phyloP scores from a whole-genome alignment of 768 basidiomycete genomes.

The Naganishia randhawae region DNA sequence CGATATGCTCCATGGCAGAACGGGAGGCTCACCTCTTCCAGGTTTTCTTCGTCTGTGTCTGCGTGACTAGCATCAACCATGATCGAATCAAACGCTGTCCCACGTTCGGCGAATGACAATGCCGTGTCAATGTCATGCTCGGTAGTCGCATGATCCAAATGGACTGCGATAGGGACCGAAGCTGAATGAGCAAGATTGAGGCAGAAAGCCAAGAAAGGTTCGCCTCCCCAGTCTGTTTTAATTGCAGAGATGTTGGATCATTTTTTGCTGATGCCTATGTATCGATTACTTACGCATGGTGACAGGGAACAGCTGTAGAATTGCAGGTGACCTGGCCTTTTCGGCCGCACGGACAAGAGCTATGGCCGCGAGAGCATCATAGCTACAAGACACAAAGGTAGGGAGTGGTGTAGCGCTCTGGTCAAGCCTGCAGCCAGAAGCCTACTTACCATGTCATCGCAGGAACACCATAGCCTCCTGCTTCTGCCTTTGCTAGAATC shows the following conservation, averaged over 20 bases:
- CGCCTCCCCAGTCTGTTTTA: slow-evolving; percentile 34
- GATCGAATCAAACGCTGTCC: slow-evolving; percentile 51
- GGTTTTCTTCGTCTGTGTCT: slow-evolving; percentile 34
- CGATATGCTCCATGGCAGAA: slow-evolving; percentile 25
- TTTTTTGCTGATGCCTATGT: too few species aligned
- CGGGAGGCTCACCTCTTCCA: slow-evolving; percentile 31
- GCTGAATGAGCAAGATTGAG: slow-evolving; percentile 48
- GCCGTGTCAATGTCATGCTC: slow-evolving; percentile 49
- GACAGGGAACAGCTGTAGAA: slow-evolving; percentile 40
- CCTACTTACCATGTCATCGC: slow-evolving; percentile 26
- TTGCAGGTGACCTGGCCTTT: slow-evolving; percentile 46
- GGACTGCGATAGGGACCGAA: slow-evolving; percentile 51
- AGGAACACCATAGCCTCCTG: slow-evolving; percentile 40
- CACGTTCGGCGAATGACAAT: slow-evolving; percentile 49
- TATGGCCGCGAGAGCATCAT: slow-evolving; percentile 45
- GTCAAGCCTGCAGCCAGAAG: neutral
- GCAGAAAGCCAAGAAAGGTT: slow-evolving; percentile 46
- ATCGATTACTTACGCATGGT: slow-evolving; percentile 17
- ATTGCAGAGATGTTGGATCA: neutral
- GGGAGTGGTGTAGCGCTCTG: too few species aligned
- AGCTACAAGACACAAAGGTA: slow-evolving; percentile 28
- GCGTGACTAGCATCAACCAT: slow-evolving; percentile 52
- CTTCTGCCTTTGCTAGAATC: slow-evolving; percentile 48
- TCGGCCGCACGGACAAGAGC: slow-evolving; percentile 50
- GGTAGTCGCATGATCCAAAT: slow-evolving; percentile 50